phyloP scores from a whole-genome alignment of 139 green algal species.

The Coelastrella sp. region DNA sequence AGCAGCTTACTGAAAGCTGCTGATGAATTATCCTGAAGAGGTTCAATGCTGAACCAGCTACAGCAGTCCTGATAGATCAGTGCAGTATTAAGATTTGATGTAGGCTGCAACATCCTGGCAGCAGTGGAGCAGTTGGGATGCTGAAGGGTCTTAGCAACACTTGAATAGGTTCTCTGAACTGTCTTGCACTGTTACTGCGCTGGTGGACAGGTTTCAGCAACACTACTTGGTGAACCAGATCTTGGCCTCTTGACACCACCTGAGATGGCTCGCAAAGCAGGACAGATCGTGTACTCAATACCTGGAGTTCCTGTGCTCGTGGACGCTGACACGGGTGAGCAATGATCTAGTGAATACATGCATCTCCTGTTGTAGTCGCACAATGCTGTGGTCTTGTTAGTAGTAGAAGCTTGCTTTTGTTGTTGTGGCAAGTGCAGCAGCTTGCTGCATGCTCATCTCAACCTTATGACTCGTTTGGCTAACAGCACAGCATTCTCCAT shows the following conservation, averaged over 20 bases:
- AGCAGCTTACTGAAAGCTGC: no score
- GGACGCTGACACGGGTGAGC: conserved; percentile 81
- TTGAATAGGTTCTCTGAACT: background rate
- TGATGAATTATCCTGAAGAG: no score
- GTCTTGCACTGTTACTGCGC: no score
- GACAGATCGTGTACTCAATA: conserved; percentile 68
- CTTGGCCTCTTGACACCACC: conserved; percentile 80
- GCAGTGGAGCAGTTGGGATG: no score
- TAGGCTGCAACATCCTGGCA: no score
- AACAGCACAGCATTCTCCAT: background rate
- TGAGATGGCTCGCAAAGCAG: conserved; percentile 77
- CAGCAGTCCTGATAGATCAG: no score
- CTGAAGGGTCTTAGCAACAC: background rate
- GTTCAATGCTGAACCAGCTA: no score
- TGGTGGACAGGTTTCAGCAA: conserved; percentile 81
- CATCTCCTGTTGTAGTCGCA: background rate
- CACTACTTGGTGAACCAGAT: conserved; percentile 81
- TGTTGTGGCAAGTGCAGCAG: no score
- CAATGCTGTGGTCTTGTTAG: no score
- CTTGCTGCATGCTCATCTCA: no score
- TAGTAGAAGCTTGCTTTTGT: no score
- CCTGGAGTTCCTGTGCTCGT: conserved; percentile 74
- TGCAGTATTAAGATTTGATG: no score
- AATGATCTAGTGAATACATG: background rate
- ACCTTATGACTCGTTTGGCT: background rate